A percentile compares a stretch with the other conserved stretches of the same genome.
These are phyloP conservation scores for Clarireedia monteithiana DNA, from an alignment of 2,329 filamentous ascomycete genomes.

Conservation along the genomic window DNA sequence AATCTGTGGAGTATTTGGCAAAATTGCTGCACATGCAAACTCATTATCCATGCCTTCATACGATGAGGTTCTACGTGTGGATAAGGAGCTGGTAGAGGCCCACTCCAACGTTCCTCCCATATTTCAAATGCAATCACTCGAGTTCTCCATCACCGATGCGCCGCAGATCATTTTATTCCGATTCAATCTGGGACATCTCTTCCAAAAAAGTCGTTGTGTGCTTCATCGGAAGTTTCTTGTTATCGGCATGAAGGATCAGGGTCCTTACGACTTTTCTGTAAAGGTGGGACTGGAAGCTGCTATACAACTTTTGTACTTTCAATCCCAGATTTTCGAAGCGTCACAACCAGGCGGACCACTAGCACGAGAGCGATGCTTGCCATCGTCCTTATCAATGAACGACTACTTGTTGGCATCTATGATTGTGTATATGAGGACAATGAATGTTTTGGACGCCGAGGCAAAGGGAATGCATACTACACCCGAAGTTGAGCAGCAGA, in stretches of 20 bases:
- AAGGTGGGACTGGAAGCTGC: constrained; percentile 42
- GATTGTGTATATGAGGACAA: constrained; percentile 34
- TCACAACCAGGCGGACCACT: constrained; percentile 46
- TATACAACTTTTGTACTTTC: constrained; percentile 38
- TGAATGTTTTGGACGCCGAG: not conserved
- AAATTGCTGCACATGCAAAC: constrained; percentile 43
- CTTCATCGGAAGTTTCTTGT: constrained; percentile 46
- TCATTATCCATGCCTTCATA: constrained; percentile 40
- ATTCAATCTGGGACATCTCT: constrained; percentile 42
- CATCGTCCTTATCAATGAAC: constrained; percentile 47
- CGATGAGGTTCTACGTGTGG: constrained; percentile 40
- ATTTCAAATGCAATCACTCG: constrained; percentile 40
- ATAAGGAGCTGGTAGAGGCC: constrained; percentile 36
- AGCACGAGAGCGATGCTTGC: constrained; percentile 44
- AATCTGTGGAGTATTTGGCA: constrained; percentile 40
- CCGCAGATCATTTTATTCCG: constrained; percentile 42
- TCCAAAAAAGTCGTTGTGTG: constrained; percentile 46
- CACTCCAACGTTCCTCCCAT: constrained; percentile 39
- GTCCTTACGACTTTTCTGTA: constrained; percentile 44
- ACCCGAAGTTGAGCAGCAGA: not conserved
- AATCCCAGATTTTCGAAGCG: constrained; percentile 39
- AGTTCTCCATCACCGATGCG: constrained; percentile 40
- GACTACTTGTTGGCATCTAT: constrained; percentile 55
- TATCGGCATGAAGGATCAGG: constrained; percentile 33
- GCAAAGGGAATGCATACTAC: not conserved